These are phyloP conservation scores for Aspergillus novoparasiticus DNA, from an alignment of 2,329 filamentous ascomycete genomes.

Conservation along the genomic window DNA sequence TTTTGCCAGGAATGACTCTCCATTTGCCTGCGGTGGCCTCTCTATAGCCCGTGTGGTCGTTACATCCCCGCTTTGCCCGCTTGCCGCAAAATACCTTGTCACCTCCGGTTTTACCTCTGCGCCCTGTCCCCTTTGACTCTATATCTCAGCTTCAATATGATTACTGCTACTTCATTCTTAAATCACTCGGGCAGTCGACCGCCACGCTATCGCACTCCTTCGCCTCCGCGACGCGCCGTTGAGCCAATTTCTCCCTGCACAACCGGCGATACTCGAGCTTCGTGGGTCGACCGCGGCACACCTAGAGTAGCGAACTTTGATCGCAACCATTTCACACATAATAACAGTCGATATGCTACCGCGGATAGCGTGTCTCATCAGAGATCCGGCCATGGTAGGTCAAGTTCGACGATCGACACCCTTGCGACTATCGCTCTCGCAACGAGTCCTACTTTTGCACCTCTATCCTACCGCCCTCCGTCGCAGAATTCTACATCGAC, in stretches of 20 bases:
- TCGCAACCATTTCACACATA: slow-evolving; percentile 24
- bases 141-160: slow-evolving; percentile 32
- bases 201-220: slow-evolving; percentile 49
- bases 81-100: slow-evolving; percentile 36
- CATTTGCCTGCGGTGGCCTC: slow-evolving; percentile 38
- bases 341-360: slow-evolving; percentile 23
- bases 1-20: slow-evolving; percentile 45
- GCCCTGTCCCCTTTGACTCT: slow-evolving; percentile 13
- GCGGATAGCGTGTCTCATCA: slow-evolving; percentile 28
- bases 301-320: slow-evolving; percentile 29
- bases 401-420: slow-evolving; percentile 51
- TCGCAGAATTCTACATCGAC: slow-evolving; percentile 28
- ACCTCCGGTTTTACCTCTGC: slow-evolving; percentile 22
- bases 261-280: slow-evolving; percentile 31
- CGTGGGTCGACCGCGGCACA: slow-evolving; percentile 33
- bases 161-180: slow-evolving; percentile 43
- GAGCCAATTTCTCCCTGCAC: slow-evolving; percentile 48
- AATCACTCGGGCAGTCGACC: slow-evolving; percentile 40
- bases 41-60: slow-evolving; percentile 45
- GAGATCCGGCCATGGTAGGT: slow-evolving; percentile 45
- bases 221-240: slow-evolving; percentile 49
- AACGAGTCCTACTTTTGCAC: slow-evolving; percentile 49
- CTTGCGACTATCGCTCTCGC: slow-evolving; percentile 55
- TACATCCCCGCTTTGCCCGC: slow-evolving; percentile 45
- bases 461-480: slow-evolving; percentile 35